These are phyloP conservation scores for Glebionis coronaria DNA, from an alignment of 129 eudicot species.

Conservation along the genomic window DNA sequence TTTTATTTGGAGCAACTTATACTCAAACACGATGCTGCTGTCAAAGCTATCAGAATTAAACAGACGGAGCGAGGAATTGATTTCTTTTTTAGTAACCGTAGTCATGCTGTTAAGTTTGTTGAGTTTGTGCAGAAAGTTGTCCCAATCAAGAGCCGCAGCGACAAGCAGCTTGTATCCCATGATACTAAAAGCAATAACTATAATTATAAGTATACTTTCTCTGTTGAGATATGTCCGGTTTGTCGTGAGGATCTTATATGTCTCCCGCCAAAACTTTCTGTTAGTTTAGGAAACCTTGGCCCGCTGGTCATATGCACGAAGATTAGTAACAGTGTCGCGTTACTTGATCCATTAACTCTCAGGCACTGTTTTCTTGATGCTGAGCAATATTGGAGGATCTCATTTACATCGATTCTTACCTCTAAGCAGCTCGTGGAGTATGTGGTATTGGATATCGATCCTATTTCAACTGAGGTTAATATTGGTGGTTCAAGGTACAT, in stretches of 20 bases:
- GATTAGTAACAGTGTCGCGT: conserved; percentile 38
- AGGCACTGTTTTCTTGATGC: conserved; percentile 15
- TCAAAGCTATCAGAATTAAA: conserved; percentile 40
- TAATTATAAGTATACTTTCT: conserved; percentile 48
- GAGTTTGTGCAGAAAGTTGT: conserved; percentile 55
- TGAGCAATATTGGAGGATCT: conserved; percentile 13
- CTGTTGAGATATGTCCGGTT: conserved; percentile 54
- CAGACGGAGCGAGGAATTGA: conserved; percentile 58
- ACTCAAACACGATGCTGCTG: conserved; percentile 59
- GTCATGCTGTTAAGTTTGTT: conserved; percentile 51
- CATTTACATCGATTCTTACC: conserved; percentile 13
- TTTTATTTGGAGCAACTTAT: conserved; percentile 29
- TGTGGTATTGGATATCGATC: conserved; percentile 15
- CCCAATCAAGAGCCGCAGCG: conserved; percentile 38
- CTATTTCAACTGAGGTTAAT: conserved; percentile 1
- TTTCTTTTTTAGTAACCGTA: conserved; percentile 50
- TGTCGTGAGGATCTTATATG: conserved; percentile 34
- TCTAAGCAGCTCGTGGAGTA: conserved; percentile 25
- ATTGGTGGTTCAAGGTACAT: conserved; percentile 24
- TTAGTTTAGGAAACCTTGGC: conserved; percentile 45
- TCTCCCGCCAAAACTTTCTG: conserved; percentile 45
- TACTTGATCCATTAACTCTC: conserved; percentile 20
- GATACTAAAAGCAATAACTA: conserved; percentile 51
- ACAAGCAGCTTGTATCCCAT: conserved; percentile 54
- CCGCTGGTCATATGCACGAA: conserved; percentile 61